A percentile compares a stretch with the other conserved stretches of the same genome.
phyloP scores from a whole-genome alignment of 331 rosid species.

The Malus hybrid region DNA sequence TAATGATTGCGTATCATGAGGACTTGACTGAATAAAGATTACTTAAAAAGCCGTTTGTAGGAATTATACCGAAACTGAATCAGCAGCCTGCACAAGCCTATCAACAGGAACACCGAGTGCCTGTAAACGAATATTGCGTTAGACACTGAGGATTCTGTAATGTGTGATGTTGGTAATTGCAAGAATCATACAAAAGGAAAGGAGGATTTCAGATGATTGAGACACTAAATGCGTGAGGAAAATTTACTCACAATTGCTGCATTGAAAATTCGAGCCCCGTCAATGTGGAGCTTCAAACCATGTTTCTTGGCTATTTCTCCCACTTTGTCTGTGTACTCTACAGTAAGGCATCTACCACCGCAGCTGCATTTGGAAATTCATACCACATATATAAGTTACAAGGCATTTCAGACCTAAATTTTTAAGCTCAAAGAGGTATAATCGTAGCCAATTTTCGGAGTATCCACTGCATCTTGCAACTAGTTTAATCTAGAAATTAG shows the following conservation, averaged over 20 bases:
- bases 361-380: conserved; percentile 40
- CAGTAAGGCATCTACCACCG: conserved; percentile 81
- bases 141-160: neutral
- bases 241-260: conserved; percentile 63
- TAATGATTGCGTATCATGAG: neutral
- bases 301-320: conserved; percentile 79
- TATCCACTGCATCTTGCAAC: no score
- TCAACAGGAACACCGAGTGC: conserved; percentile 81
- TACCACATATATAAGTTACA: neutral
- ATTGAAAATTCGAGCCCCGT: conserved; percentile 91
- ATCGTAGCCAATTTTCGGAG: no score
- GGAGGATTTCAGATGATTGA: neutral
- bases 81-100: conserved; percentile 87
- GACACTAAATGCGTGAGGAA: neutral
- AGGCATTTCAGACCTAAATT: neutral
- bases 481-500: neutral
- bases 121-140: conserved; percentile 33
- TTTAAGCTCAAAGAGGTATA: no score
- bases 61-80: conserved; percentile 75
- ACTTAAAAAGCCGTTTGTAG: neutral
- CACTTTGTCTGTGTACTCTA: conserved; percentile 68
- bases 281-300: conserved; percentile 84
- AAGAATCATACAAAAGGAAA: neutral
- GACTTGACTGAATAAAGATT: neutral
- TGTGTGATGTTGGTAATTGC: neutral